These are phyloP conservation scores for Fagus crenata DNA, from an alignment of 306 rosid species.

Conservation along the genomic window DNA sequence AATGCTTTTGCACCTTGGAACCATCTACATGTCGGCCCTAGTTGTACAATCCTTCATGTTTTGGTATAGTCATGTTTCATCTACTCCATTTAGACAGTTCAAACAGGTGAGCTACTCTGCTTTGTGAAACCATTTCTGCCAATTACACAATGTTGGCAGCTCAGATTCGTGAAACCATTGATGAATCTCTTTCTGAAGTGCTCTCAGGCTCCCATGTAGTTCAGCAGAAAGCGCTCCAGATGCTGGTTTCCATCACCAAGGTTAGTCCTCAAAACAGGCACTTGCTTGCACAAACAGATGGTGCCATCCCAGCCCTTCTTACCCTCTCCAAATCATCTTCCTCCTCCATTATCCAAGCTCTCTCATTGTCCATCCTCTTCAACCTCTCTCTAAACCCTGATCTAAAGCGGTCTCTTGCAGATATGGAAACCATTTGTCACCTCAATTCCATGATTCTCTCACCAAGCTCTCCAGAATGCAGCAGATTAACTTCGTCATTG, in stretches of 20 bases:
- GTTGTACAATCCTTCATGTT: not conserved
- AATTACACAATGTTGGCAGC: constrained; percentile 38
- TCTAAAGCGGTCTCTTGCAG: constrained; percentile 64
- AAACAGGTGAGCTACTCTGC: constrained; percentile 6
- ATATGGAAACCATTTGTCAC: constrained; percentile 51
- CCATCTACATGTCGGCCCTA: constrained; percentile 22
- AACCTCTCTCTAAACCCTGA: constrained; percentile 74
- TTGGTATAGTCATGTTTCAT: not conserved
- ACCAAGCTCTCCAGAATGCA: constrained; percentile 38
- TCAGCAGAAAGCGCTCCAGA: constrained; percentile 58
- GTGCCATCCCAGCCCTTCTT: constrained; percentile 51
- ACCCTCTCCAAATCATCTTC: constrained; percentile 57
- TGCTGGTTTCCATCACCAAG: constrained; percentile 59
- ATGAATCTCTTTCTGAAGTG: constrained; percentile 39
- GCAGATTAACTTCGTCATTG: constrained; percentile 55
- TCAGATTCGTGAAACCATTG: constrained; percentile 37
- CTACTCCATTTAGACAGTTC: not conserved
- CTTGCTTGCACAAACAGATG: constrained; percentile 51
- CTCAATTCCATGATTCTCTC: constrained; percentile 56
- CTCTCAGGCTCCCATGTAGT: constrained; percentile 41
- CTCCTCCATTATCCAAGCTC: constrained; percentile 46
- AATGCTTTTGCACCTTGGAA: constrained; percentile 34
- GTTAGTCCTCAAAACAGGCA: constrained; percentile 68
- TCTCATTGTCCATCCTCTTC: constrained; percentile 69
- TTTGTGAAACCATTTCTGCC: not conserved